Conservation (phyloP, 331 rosid species). For the Cydonia oblonga region DNA sequence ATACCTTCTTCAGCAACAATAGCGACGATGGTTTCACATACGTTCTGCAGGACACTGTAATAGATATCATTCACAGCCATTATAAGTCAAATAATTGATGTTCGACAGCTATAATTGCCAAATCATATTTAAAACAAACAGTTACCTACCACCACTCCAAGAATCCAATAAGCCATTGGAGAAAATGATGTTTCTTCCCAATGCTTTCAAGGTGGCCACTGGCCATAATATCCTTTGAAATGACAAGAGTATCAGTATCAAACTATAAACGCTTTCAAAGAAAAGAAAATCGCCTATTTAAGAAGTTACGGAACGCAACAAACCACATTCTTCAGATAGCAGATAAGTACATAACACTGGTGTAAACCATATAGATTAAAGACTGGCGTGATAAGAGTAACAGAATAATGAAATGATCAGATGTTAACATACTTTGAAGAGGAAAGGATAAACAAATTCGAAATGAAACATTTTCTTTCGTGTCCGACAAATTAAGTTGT, state of each 20-base stretch:
- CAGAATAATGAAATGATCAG: neutral
- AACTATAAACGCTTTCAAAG: constrained; percentile 1
- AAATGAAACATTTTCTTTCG: constrained; percentile 31
- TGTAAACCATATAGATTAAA: too few species aligned
- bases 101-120: constrained; percentile 1
- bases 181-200: constrained; percentile 83
- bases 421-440: neutral
- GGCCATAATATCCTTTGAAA: constrained; percentile 43
- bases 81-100: constrained; percentile 2
- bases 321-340: neutral
- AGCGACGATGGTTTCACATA: constrained; percentile 35
- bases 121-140: neutral
- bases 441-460: neutral
- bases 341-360: neutral
- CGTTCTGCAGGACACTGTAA: constrained; percentile 59
- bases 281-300: neutral
- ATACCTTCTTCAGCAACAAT: constrained; percentile 69
- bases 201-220: constrained; percentile 32
- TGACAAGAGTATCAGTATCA: constrained; percentile 3
- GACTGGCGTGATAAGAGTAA: neutral
- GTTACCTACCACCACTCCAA: constrained; percentile 91
- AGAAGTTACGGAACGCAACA: neutral
- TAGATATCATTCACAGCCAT: constrained; percentile 12
- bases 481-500: constrained; percentile 72
- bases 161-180: constrained; percentile 83